Conservation (phyloP, 345 rosid genomes). For the Aurinia saxatilis region DNA sequence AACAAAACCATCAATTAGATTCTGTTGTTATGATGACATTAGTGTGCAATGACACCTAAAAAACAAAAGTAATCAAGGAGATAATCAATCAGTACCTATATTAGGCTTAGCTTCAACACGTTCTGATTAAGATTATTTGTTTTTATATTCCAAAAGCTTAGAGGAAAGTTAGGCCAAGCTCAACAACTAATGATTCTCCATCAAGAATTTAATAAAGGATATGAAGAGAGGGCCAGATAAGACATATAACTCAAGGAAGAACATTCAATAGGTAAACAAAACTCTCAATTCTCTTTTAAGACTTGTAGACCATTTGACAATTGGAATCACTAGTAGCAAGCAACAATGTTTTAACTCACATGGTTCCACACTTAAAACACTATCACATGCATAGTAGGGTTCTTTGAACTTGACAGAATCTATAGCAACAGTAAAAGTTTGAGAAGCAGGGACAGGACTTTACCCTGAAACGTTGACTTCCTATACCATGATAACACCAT, state of each 20-base stretch:
- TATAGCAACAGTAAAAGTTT: neutral
- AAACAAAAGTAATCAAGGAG: conserved; percentile 26
- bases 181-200: conserved; percentile 27
- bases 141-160: conserved; percentile 12
- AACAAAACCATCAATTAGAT: conserved; percentile 26
- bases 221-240: neutral
- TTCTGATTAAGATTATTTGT: conserved; percentile 15
- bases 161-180: conserved; percentile 17
- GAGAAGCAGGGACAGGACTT: neutral
- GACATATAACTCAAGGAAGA: neutral
- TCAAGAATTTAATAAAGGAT: conserved; percentile 7
- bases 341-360: neutral
- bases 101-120: conserved; percentile 16
- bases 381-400: conserved; percentile 19
- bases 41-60: conserved; percentile 25
- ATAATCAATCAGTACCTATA: conserved; percentile 3
- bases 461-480: neutral
- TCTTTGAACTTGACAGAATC: neutral
- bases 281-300: neutral
- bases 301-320: neutral
- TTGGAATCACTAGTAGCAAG: conserved; percentile 3
- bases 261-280: neutral
- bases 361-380: neutral
- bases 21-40: conserved; percentile 19
- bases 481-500: neutral